Conservation (phyloP, 805 yeast species). For the Torulaspora microellipsoides region DNA sequence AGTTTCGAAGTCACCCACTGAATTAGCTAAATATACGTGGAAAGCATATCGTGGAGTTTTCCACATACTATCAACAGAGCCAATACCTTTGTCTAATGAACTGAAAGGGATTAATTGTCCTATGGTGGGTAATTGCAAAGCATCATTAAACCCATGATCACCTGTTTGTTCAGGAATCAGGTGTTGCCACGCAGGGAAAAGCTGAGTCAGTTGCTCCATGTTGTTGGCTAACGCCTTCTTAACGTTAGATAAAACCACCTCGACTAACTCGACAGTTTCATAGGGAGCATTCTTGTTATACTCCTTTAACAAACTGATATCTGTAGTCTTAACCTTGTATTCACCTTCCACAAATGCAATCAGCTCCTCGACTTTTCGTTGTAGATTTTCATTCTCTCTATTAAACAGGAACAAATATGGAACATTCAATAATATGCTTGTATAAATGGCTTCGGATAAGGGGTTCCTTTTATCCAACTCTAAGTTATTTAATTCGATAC, state of each 20-base stretch:
- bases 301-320: slow-evolving; percentile 25
- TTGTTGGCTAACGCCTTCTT: slow-evolving; percentile 36
- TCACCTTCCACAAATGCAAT: slow-evolving; percentile 41
- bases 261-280: slow-evolving; percentile 44
- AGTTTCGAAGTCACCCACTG: slow-evolving; percentile 57
- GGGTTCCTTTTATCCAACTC: slow-evolving; percentile 43
- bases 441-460: slow-evolving; percentile 64
- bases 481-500: slow-evolving; percentile 51
- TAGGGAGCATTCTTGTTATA: slow-evolving; percentile 42
- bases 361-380: slow-evolving; percentile 40
- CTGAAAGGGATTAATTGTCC: slow-evolving; percentile 33
- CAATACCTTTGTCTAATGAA: slow-evolving; percentile 37
- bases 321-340: slow-evolving; percentile 19
- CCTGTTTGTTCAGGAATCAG: slow-evolving; percentile 34
- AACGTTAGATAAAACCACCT: slow-evolving; percentile 50
- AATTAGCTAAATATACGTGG: slow-evolving; percentile 52
- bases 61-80: slow-evolving; percentile 66
- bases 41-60: slow-evolving; percentile 54
- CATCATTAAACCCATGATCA: slow-evolving; percentile 32
- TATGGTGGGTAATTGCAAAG: slow-evolving; percentile 36
- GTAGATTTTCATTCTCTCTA: slow-evolving; percentile 28
- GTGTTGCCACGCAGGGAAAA: slow-evolving; percentile 39
- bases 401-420: slow-evolving; percentile 59
- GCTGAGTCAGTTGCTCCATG: slow-evolving; percentile 38
- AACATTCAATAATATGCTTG: slow-evolving; percentile 53